Base-by-base conservation (phyloP, 1,284 basidiomycete genomes). In the Puccinia horiana region DNA sequence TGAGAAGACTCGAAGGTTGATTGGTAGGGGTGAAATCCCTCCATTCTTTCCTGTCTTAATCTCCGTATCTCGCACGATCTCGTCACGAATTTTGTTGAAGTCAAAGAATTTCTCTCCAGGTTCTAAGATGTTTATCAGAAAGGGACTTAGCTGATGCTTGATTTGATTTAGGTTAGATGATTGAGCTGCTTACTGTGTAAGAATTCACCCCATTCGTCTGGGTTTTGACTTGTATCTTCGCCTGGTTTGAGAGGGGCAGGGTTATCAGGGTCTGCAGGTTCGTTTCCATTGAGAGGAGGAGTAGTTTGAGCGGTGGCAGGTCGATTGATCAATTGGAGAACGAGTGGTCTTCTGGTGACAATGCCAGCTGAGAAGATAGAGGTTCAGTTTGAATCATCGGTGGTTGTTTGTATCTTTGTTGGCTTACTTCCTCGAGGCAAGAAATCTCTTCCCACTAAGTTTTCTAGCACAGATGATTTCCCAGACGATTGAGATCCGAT, bases 161-260 rank as follows among this genome's bases (percentile, higher is more conserved):
- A 54, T 23, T 12, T 54, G n/a, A 32, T 32, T 26, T 58, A 14
- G n/a, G 8, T 18, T 11, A 44, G 23, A 11, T 23, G 6, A 29
- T 40, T 1, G 35, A 12, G 16, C 35, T 8, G 29, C 80, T 65
- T 74, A 81, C 80, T 65, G 37, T 97, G 95, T 65, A 98, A 89
- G 90, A 99, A 99, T 88, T 99, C 96, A 86, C 96, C 96, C 96
- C 96, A 99, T 88, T 98, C 96, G 85, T 97, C 92, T 83, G 91
- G 89, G 87, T 95, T 97, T 85, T 84, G 82, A 78, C 29, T 40
- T 82, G 89, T 90, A 84, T 91, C 91, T 32, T 89, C 86, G 84
- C 89, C 89, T 76, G 89, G 81, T 58, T 75, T 20, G 32, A 75
- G 67, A 37, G 72, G 73, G 20, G 32, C 63, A 23, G 58, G 44